Percentiles rank a stretch among this genome's conserved stretches.
Conservation (phyloP, 2,329 filamentous ascomycete species). For the Didymellaceae sp. region DNA sequence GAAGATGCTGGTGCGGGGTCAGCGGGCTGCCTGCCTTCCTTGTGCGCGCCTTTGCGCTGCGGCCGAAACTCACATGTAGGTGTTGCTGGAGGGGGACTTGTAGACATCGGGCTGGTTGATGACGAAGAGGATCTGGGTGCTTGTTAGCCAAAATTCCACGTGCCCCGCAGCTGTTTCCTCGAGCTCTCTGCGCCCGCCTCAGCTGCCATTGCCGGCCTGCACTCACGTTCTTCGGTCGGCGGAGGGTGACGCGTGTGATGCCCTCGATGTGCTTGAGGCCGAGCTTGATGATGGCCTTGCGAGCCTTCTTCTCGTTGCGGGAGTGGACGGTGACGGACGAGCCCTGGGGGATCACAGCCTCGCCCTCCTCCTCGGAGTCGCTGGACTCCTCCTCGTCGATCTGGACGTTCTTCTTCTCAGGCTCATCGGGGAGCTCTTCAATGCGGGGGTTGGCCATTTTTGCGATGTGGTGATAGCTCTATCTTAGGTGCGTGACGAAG, state of each 20-base stretch:
- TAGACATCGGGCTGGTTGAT: constrained; percentile 99
- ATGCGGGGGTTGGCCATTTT: constrained; percentile 97
- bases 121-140: constrained; percentile 88
- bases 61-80: constrained; percentile 85
- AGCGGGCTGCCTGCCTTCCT: too few relatives aligned
- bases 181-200: constrained; percentile 13
- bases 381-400: constrained; percentile 75
- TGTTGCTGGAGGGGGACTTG: constrained; percentile 99
- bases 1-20: constrained; percentile 75
- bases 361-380: constrained; percentile 73
- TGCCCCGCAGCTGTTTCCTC: constrained; percentile 15
- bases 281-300: constrained; percentile 98
- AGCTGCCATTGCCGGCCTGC: constrained; percentile 24
- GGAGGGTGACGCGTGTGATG: constrained; percentile 97
- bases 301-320: constrained; percentile 99
- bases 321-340: constrained; percentile 92
- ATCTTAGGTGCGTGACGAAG: constrained; percentile 6
- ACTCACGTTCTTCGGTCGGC: constrained; percentile 97
- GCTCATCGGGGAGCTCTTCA: constrained; percentile 93
- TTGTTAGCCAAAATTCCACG: constrained; percentile 27
- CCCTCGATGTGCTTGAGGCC: constrained; percentile 94
- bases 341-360: constrained; percentile 77
- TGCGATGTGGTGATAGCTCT: constrained; percentile 41
- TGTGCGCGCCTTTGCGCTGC: constrained; percentile 12
- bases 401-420: constrained; percentile 77